A percentile compares a stretch with the other conserved stretches of the same genome.
These are phyloP conservation scores for Thalassiosira oceanica DNA, from an alignment of 352 stramenopile genomes.

Conservation along the genomic window DNA sequence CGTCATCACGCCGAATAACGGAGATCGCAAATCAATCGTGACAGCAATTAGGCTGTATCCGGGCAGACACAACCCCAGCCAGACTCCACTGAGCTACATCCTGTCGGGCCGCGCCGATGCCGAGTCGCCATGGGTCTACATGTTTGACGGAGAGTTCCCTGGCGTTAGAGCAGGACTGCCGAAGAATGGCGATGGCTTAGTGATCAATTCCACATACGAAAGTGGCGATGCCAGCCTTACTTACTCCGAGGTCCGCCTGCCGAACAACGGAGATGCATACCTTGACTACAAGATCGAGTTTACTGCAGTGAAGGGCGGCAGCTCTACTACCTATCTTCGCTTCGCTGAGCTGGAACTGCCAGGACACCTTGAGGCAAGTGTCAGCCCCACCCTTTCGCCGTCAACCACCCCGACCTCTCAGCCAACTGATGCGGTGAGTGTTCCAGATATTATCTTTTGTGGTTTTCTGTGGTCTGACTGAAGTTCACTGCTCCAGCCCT, in stretches of 20 bases:
- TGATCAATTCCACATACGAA: slow-evolving; percentile 5
- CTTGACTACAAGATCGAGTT: slow-evolving; percentile 23
- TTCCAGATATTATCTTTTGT: no score
- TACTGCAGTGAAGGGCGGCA: no score
- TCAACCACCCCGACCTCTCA: slow-evolving; percentile 3
- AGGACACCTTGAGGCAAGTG: slow-evolving; percentile 13
- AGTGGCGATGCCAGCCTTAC: background rate
- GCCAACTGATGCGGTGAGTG: no score
- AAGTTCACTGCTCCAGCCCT: no score
- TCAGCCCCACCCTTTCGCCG: slow-evolving; percentile 6
- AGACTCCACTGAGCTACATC: slow-evolving; percentile 9
- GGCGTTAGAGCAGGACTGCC: no score
- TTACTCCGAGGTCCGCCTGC: background rate
- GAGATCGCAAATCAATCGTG: no score
- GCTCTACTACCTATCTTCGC: background rate
- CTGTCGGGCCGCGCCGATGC: slow-evolving; percentile 20
- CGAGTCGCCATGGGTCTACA: slow-evolving; percentile 9
- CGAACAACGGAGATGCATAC: background rate
- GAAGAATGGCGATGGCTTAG: background rate
- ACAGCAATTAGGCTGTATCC: background rate
- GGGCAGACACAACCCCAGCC: slow-evolving; percentile 2
- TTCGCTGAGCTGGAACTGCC: slow-evolving; percentile 20
- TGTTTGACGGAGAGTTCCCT: slow-evolving; percentile 4
- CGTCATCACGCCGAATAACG: no score
- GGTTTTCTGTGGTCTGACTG: no score